Conservation (phyloP, 108 stramenopile genomes). For the Cyclotella sp. region DNA sequence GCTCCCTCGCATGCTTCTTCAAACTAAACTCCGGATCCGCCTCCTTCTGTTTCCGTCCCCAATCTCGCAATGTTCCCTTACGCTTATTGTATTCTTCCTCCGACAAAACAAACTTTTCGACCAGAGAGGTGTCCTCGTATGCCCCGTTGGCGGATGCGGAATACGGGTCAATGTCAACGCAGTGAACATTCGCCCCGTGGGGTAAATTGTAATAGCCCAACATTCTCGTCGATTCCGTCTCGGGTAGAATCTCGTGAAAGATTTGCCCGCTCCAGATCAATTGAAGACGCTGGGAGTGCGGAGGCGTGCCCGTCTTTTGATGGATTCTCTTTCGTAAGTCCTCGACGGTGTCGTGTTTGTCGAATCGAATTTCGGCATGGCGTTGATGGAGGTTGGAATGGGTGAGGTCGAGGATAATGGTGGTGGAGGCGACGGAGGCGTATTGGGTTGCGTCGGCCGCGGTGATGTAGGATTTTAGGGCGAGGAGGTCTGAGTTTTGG, state of each 20-base stretch:
- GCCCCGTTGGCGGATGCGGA: conserved; percentile 82
- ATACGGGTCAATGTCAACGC: conserved; percentile 92
- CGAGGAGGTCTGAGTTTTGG: conserved; percentile 72
- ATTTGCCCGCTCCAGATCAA: conserved; percentile 66
- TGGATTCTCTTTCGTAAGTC: conserved; percentile 80
- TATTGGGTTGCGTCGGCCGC: conserved; percentile 72
- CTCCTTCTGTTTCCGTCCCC: conserved; percentile 84
- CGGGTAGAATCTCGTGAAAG: conserved; percentile 65
- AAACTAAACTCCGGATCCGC: conserved; percentile 87
- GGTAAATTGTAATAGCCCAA: conserved; percentile 90
- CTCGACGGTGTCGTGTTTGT: conserved; percentile 84
- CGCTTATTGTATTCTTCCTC: conserved; percentile 96
- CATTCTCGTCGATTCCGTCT: conserved; percentile 67
- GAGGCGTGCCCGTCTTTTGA: conserved; percentile 93
- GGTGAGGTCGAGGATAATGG: conserved; percentile 85
- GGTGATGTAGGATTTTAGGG: conserved; percentile 71
- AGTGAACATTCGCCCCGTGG: conserved; percentile 88
- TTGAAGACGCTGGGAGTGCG: conserved; percentile 86
- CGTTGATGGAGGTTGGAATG: conserved; percentile 94
- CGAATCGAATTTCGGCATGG: conserved; percentile 95
- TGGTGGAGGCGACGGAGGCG: conserved; percentile 47
- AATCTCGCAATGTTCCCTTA: conserved; percentile 91
- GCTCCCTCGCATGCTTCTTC: conserved; percentile 77
- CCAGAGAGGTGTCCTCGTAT: conserved; percentile 89
- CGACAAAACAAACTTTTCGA: conserved; percentile 92